Base-by-base conservation (phyloP, 305 asterid species). In the Fraxinus xanthoxyloides region DNA sequence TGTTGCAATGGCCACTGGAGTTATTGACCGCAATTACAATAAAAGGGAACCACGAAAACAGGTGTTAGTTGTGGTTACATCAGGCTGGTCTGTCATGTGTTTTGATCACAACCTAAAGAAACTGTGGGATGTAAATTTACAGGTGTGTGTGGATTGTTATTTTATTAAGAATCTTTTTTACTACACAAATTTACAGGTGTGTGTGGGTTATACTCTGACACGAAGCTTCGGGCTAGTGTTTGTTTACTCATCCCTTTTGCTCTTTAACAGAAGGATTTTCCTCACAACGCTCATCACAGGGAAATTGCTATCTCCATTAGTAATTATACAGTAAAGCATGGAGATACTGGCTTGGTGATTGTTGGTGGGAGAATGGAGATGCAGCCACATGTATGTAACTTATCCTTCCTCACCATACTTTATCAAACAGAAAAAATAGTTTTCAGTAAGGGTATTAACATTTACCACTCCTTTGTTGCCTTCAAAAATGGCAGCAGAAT, bases 311-410 rank as follows among this genome's bases (percentile, higher is more conserved):
- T 95, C 86, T 91, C 97, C 26, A 77, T 95, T 84, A 94, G 92
- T 86, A 95, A 95, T 86, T 95, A 92, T 85, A 95, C 99, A 26
- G 72, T 95, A 82, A 94, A 85, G 88, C 97, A 94, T 69, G 98
- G 98, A 78, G 97, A 94, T 89, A 77, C 97, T 24, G 99, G 98
- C 81, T 90, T 95, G 92, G 84, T 95, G 35, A 89, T 95, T 88
- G 88, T 95, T 84, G 99, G 97, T 79, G 99, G 97, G 74, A 92
- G 99, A 85, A 93, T 95, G 99, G 99, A 94, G 90, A 91, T 95
- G 92, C 97, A 92, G 84, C 97, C 97, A 76, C 92, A 95, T 87
- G 99, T 95, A 91, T 75, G 97, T 77, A 32, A 69, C 80, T 88
- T 32, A 24, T 82, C 83, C 79, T 85, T 85, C 81, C 72, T 26